Base-by-base conservation (phyloP, 1,139 yeast species). In the Pneumocystis oryctolagi region DNA sequence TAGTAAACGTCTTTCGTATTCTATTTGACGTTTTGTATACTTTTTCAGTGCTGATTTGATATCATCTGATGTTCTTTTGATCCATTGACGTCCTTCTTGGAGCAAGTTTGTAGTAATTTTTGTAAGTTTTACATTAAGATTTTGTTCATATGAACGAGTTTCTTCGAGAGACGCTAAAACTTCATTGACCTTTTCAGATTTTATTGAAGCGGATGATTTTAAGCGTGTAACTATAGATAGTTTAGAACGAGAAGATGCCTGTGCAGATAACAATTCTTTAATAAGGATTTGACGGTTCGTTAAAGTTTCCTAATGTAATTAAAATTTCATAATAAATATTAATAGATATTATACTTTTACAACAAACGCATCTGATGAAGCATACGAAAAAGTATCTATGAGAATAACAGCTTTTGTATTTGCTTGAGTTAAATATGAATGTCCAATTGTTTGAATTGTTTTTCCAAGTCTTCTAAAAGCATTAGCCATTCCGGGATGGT, bases 261-360 rank as follows among this genome's bases (percentile, higher is more conserved):
- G 95, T 0, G 97, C 94, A 69, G 83, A 87, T 32, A 82, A 71
- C 62, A 89, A 77, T 68, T 94, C 98, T 64, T 97, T 79, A 96
- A 92, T 92, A 60, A 92, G 76, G 64, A 92, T 77, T 73, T 94
- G 96, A 64, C 98, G 80, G 73, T 90, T 90, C 0, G 98, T 94
- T 64, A 92, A 77, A 0, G 96, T 87, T 73, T 92, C 98, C 73
- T 57, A 14, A 20, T 20, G 16, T 28, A 8, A 39, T 57, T 35
- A 57, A 57, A 53, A 57, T 9, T 30, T 35, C 6, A 57, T 35
- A 39, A n/a, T 57, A 25, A 25, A 47, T 16, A 47, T 20, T 28
- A 25, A 20, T 14, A 39, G 12, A 14, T 6, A 57, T n/a, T 35
- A 39, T 39, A 57, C 59, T 56, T 92, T 94, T 63, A 90, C 87